These are phyloP conservation scores for Ministeria vibrans DNA, from an alignment of 78 protist genomes.

Conservation along the genomic window DNA sequence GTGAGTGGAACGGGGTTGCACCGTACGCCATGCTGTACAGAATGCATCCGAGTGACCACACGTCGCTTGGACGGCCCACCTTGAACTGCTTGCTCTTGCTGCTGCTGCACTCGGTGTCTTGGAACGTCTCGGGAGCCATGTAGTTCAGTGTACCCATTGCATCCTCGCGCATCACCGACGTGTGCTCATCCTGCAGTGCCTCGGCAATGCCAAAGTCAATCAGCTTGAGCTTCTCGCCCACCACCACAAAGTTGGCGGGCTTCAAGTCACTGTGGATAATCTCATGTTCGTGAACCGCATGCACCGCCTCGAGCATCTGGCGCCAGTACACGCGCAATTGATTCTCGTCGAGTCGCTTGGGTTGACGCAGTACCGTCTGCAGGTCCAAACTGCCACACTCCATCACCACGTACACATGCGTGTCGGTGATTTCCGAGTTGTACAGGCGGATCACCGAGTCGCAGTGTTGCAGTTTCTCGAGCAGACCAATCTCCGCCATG, in stretches of 20 bases:
- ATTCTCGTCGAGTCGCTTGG: constrained; percentile 31
- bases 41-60: constrained; percentile 94
- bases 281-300: constrained; percentile 72
- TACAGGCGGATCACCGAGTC: constrained; percentile 50
- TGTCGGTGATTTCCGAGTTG: constrained; percentile 49
- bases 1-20: constrained; percentile 58
- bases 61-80: constrained; percentile 53
- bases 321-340: constrained; percentile 74
- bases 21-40: constrained; percentile 80
- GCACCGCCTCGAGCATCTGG: constrained; percentile 75
- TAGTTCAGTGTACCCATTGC: constrained; percentile 93
- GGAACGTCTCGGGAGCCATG: constrained; percentile 92
- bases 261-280: constrained; percentile 91
- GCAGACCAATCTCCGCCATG: constrained; percentile 72
- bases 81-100: neutral
- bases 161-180: constrained; percentile 10
- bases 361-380: constrained; percentile 11
- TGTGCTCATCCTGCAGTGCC: constrained; percentile 28
- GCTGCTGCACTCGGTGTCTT: neutral
- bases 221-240: constrained; percentile 81
- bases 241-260: constrained; percentile 92
- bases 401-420: constrained; percentile 58
- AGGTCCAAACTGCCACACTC: constrained; percentile 87
- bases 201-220: constrained; percentile 98
- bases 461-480: constrained; percentile 32